Evolutionary conservation across 139 green algal species (phyloP), one percentile per base, ranked within the genome.

Genomic region (Asterochloris erici): DNA sequence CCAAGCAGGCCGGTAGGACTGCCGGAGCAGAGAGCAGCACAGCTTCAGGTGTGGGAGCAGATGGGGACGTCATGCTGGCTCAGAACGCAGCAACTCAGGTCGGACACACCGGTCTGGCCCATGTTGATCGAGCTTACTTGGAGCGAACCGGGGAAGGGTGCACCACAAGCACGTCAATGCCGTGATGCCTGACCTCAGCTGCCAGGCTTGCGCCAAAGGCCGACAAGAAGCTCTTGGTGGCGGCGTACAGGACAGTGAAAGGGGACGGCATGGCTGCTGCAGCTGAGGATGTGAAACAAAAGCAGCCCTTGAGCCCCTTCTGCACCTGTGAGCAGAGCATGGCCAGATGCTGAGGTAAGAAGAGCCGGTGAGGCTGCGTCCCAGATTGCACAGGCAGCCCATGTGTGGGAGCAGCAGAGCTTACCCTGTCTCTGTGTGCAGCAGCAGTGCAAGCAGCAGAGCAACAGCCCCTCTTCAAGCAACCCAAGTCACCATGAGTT

Each of bases 81-180:
- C 17, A 71, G 66, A 9, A 71, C 21, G 66, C 17, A 71, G 21
- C 17, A 71, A 9, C 21, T 26, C 14, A 16, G 66, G 10, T 9
- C 19, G 66, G 66, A 77, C 60, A 54, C 60, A 16, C 1, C 14
- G 4, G 19, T 76, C 63, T 29, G 29, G 70, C 70, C 76, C 70
- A 71, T 62, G 6, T 38, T 81, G 23, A 64, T 24, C 12, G 11
- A 27, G 63, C 63, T 68, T 16, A 98, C 84, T 93, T 90, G 24
- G 93, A 95, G 14, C 93, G 93, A 27, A 99, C 96, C 9, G 96
- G 96, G 14, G 94, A 98, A 12, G 96, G 96, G 88, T 98, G 95
- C 83, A 98, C 93, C 1, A 97, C 96, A 23, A 96, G 87, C 19
- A 99, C 93, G 84, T 99, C 96, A 81, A 99, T 96, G 73, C 96